Evolutionary conservation across 306 rosid genomes (phyloP), one percentile per base, ranked within the genome.

Genomic region (Geum urbanum): DNA sequence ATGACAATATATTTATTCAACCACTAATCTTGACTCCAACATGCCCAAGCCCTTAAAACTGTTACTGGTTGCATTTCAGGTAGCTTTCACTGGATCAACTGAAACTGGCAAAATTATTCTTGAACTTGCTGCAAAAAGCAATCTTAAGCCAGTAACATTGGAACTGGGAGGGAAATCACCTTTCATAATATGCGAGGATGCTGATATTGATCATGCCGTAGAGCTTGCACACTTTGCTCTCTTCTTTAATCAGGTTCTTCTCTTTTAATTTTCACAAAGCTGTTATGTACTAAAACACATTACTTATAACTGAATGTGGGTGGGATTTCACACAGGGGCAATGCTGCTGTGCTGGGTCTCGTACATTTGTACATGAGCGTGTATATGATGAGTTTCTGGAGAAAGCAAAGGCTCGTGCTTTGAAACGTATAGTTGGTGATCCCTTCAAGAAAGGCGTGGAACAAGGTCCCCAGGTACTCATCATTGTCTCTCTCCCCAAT

Each of bases 101-200:
- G 82, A 67, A 0, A 90, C 97, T 0, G 98, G 98, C 56, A 88
- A 88, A 72, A 9, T 77, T 65, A 81, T 92, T 43, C 91, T 85
- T 35, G 88, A 80, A 80, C 76, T 90, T 79, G 96, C 98, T 62
- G 90, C 97, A 44, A 85, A 68, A 74, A 92, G 98, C 86, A 92
- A 92, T 75, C 91, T 92, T 40, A 92, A 92, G 81, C 88, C 91
- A 3, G 91, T 88, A 69, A 90, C 98, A 49, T 78, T 92, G 64
- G 98, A 92, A 84, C 97, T 92, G 4, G 98, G 98, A 69, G 97
- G 98, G 66, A 92, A 92, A 77, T 92, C 98, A 4, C 98, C 98
- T 74, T 90, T 92, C 86, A 88, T 92, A 20, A 79, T 92, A 55
- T 92, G 78, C 0, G 91, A 92, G 57, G 98, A 90, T 54, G 97